Conservation (phyloP, 2,329 filamentous ascomycete species). For the Acrocalymma vagum region DNA sequence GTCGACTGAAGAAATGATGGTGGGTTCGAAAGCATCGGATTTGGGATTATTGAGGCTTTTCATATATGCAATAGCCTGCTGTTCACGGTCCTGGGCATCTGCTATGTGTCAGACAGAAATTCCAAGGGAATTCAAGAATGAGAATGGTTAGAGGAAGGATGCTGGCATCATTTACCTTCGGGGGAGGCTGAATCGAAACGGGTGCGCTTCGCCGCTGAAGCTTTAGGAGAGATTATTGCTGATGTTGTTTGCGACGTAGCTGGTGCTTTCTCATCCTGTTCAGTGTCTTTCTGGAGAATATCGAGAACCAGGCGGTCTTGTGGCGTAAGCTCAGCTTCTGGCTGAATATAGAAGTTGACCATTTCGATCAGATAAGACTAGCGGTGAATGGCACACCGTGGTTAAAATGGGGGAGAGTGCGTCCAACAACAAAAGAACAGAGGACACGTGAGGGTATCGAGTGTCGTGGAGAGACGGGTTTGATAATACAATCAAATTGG, state of each 20-base stretch:
- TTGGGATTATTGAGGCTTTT: constrained; percentile 60
- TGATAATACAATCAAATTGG: too few species aligned
- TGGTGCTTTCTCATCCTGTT: constrained; percentile 17
- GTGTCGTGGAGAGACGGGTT: too few species aligned
- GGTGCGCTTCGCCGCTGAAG: constrained; percentile 33
- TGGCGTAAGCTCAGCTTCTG: constrained; percentile 38
- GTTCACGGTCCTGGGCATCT: constrained; percentile 40
- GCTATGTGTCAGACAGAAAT: constrained; percentile 4
- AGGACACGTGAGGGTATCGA: too few species aligned
- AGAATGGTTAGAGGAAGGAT: background rate
- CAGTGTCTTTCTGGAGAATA: constrained; percentile 38
- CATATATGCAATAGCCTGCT: constrained; percentile 54
- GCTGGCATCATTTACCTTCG: constrained; percentile 27
- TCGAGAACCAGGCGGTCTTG: constrained; percentile 41
- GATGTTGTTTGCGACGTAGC: constrained; percentile 10
- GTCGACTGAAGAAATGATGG: constrained; percentile 63
- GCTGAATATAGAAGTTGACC: constrained; percentile 40
- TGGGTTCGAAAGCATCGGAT: constrained; percentile 61
- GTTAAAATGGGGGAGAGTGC: too few species aligned
- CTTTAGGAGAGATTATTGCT: constrained; percentile 33
- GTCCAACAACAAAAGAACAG: too few species aligned
- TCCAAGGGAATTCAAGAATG: background rate
- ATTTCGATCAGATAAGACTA: constrained; percentile 17
- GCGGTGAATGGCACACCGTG: too few species aligned
- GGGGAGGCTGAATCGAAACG: constrained; percentile 37